phyloP scores from a whole-genome alignment of 164 flowering plant genomes.

The Umbilicus rupestris region DNA sequence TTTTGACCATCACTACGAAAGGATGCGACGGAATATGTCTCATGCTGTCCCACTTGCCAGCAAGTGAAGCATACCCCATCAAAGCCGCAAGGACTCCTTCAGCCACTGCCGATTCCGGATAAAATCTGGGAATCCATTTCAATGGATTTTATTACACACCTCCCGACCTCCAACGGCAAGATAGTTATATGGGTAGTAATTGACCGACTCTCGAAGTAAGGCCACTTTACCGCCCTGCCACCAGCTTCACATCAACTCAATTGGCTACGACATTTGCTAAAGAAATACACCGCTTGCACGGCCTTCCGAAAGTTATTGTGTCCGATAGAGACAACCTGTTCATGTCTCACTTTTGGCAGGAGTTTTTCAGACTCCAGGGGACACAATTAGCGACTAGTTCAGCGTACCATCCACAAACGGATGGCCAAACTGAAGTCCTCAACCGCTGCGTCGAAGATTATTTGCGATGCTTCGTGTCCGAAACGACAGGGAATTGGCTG shows the following conservation, averaged over 20 bases:
- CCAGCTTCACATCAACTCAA: not conserved
- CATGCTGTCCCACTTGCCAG: not conserved
- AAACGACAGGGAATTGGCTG: not conserved
- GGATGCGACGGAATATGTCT: not conserved
- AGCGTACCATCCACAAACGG: not conserved
- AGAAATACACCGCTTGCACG: not conserved
- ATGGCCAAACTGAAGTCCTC: not conserved
- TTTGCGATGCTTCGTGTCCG: not conserved
- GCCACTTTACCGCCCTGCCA: not conserved
- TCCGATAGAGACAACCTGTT: not conserved
- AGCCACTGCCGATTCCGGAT: not conserved
- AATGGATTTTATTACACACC: not conserved
- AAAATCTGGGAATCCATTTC: not conserved
- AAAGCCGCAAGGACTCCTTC: not conserved
- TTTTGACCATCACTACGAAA: not conserved
- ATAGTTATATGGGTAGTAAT: not conserved
- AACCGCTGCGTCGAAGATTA: not conserved
- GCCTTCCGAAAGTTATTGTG: not conserved
- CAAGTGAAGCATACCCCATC: not conserved
- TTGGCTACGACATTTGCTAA: not conserved
- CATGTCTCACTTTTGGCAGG: not conserved
- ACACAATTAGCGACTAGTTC: not conserved
- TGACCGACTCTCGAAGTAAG: not conserved
- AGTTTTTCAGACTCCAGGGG: not conserved
- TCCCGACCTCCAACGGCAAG: not conserved